Evolutionary conservation across 1,284 basidiomycete genomes (phyloP).

Genomic region (Leccinum angustisporum): DNA sequence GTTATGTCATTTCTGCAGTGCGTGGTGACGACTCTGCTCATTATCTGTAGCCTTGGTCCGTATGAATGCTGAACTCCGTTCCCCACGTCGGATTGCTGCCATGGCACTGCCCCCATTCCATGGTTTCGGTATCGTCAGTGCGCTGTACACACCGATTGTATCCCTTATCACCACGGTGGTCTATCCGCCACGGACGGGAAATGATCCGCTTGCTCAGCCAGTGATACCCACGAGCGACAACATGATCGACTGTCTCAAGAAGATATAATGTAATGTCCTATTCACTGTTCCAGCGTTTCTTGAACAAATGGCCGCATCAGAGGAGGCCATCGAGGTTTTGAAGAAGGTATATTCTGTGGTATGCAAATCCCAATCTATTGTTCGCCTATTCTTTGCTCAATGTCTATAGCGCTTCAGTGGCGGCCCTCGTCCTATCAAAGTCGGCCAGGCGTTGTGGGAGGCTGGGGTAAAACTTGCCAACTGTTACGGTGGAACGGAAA

Average conservation of each 20-base stretch:
- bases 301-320: not conserved
- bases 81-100: conserved; percentile 18
- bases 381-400: not conserved
- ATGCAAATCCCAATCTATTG: not conserved
- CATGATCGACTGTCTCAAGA: conserved; percentile 13
- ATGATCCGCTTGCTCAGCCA: conserved; percentile 11
- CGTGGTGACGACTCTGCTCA: not conserved
- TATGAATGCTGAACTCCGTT: not conserved
- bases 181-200: conserved; percentile 17
- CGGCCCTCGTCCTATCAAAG: conserved; percentile 27
- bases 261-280: not conserved
- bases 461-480: conserved; percentile 23
- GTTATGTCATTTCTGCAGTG: not conserved
- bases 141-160: conserved; percentile 20
- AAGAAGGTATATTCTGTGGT: not conserved
- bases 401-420: conserved; percentile 22
- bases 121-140: conserved; percentile 19
- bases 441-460: conserved; percentile 19
- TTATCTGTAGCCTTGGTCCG: conserved; percentile 4
- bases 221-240: conserved; percentile 22
- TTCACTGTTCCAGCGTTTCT: not conserved
- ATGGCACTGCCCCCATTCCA: conserved; percentile 33
- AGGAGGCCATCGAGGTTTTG: not conserved
- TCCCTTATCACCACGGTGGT: conserved; percentile 11
- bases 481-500: conserved; percentile 32